Conservation (phyloP, 2,329 filamentous ascomycete genomes). For the Alternaria rosae region DNA sequence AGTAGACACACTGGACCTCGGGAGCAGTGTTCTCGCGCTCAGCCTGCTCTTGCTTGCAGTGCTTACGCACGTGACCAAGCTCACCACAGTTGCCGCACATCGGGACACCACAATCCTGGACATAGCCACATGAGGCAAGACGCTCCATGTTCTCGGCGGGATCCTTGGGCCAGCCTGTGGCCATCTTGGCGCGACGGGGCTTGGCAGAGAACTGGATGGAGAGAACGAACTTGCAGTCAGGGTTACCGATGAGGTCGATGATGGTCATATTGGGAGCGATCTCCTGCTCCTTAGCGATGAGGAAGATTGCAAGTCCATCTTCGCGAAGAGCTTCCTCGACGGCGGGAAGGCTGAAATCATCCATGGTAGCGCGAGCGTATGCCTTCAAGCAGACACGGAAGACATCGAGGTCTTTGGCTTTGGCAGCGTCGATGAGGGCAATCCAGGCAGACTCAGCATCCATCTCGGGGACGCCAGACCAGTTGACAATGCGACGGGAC, state of each 20-base stretch:
- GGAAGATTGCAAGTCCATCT: conserved; percentile 56
- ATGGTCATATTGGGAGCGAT: conserved; percentile 56
- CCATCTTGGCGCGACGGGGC: conserved; percentile 61
- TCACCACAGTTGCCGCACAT: conserved; percentile 71
- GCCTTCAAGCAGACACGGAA: conserved; percentile 58
- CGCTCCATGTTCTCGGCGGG: conserved; percentile 68
- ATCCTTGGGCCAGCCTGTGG: conserved; percentile 65
- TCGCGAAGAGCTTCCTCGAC: conserved; percentile 61
- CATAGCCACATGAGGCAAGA: conserved; percentile 70
- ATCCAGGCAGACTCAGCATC: conserved; percentile 60
- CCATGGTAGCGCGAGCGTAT: conserved; percentile 55
- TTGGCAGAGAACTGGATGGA: conserved; percentile 68
- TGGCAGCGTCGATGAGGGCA: conserved; percentile 57
- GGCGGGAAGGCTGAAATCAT: conserved; percentile 53
- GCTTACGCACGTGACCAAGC: conserved; percentile 67
- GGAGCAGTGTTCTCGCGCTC: conserved; percentile 55
- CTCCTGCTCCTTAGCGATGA: conserved; percentile 61
- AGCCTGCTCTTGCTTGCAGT: conserved; percentile 65
- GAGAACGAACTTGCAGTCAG: conserved; percentile 70
- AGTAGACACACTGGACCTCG: conserved; percentile 70
- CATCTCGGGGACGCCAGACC: conserved; percentile 55
- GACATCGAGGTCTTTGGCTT: conserved; percentile 58
- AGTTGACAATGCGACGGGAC: conserved; percentile 47
- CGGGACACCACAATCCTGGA: conserved; percentile 65
- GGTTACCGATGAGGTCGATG: conserved; percentile 62